A percentile compares a stretch with the other conserved stretches of the same genome.
These are phyloP conservation scores for Trichoderma harzianum DNA, from an alignment of 2,329 filamentous ascomycete species.

Conservation along the genomic window DNA sequence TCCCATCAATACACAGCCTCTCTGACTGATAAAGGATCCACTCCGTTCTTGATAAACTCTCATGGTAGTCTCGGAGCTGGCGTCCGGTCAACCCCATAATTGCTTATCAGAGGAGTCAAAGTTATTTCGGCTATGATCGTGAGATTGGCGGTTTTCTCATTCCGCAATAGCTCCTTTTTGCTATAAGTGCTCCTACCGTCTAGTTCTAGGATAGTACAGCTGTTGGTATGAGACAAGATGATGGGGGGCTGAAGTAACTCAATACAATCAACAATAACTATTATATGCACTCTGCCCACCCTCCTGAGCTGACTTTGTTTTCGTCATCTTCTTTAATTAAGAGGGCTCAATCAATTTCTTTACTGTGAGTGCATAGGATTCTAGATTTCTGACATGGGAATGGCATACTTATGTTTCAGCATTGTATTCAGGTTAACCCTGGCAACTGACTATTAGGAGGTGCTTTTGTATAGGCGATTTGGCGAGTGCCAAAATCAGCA, in stretches of 20 bases:
- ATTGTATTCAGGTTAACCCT: no score
- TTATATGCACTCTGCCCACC: not conserved
- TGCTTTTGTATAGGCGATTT: not conserved
- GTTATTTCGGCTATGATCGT: not conserved
- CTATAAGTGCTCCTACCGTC: not conserved
- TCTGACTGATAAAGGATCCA: not conserved
- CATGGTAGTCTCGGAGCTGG: not conserved
- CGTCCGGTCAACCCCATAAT: not conserved
- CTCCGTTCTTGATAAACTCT: not conserved
- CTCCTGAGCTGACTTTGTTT: no score
- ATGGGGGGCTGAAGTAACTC: not conserved
- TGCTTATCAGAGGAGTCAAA: not conserved
- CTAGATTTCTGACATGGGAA: no score
- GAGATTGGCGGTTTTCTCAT: not conserved
- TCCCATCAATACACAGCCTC: not conserved
- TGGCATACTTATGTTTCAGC: no score
- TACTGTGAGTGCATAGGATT: no score
- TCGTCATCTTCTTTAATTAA: no score
- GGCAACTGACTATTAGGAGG: no score
- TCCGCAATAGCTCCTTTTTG: accelerated
- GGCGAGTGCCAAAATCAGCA: not conserved
- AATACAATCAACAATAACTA: not conserved
- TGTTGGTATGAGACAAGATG: not conserved
- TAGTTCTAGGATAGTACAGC: not conserved
- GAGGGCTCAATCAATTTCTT: no score